Base-by-base conservation (phyloP, 306 rosid species). In the Fragaria iinumae region DNA sequence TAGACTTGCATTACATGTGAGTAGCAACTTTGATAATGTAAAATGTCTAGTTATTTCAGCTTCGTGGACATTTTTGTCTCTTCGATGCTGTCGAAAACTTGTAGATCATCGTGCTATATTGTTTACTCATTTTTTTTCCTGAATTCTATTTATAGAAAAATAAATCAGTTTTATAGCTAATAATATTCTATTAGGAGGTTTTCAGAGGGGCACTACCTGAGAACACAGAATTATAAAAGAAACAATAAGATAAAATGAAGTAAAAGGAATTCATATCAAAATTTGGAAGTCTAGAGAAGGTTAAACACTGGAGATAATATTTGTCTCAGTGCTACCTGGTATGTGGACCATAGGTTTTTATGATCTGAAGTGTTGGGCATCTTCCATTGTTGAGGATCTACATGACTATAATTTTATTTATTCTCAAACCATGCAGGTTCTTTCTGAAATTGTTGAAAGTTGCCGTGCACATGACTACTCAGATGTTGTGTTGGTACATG, bases 401-500 rank as follows among this genome's bases (percentile, higher is more conserved):
- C 39, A 36, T 25, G 29, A 56, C 4, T 63, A 32, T 5, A 7
- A 25, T 47, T 8, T 23, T 34, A 41, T 29, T 76, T 52, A 11
- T 21, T 78, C 1, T 17, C 20, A 59, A 56, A 57, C 3, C 43
- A 62, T 39, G 78, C 87, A 94, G 98, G 98, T 94, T 80, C 84
- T 92, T 80, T 85, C 94, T 64, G 98, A 94, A 80, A 89, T 92
- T 76, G 88, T 92, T 80, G 96, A 92, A 75, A 84, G 95, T 77
- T 90, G 98, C 64, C 95, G 97, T 9, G 78, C 96, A 74, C 92
- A 92, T 9, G 97, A 89, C 66, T 92, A 83, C 81, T 90, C 97
- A 5, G 97, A 92, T 88, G 95, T 94, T 77, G 53, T 93, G 69
- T 82, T 92, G 77, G 96, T 90, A 67, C 97, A 95, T 83, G 98